Evolutionary conservation across 2,329 filamentous ascomycete genomes (phyloP).

Genomic region (Monilinia fructicola): DNA sequence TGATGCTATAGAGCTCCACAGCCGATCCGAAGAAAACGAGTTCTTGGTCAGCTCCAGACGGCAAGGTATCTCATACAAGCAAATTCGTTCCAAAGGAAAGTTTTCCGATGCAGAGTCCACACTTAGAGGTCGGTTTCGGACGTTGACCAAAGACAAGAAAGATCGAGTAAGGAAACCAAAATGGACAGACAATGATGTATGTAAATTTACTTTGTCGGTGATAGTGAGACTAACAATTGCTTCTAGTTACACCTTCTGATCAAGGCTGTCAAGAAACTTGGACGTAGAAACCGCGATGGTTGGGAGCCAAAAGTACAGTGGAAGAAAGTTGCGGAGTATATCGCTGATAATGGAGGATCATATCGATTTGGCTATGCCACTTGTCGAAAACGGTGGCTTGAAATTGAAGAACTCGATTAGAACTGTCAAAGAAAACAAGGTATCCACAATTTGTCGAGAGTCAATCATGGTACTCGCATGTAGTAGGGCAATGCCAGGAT

Average conservation of each 20-base stretch:
- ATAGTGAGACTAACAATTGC: constrained; percentile 18
- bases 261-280: constrained; percentile 45
- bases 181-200: constrained; percentile 64
- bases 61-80: constrained; percentile 61
- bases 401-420: constrained; percentile 35
- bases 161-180: constrained; percentile 64
- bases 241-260: constrained; percentile 48
- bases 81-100: constrained; percentile 56
- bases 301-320: constrained; percentile 49
- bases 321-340: constrained; percentile 57
- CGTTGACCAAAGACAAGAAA: constrained; percentile 61
- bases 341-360: constrained; percentile 51
- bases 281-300: constrained; percentile 16
- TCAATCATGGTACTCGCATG: background rate
- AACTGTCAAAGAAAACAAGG: background rate
- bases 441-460: background rate
- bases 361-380: constrained; percentile 61
- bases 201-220: constrained; percentile 39
- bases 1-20: background rate
- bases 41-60: constrained; percentile 55
- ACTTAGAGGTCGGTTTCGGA: constrained; percentile 65
- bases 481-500: background rate
- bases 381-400: constrained; percentile 58
- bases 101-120: constrained; percentile 70
- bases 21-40: constrained; percentile 44